Conservation (phyloP, 1,139 yeast species). For the Suhomyces maxii region DNA sequence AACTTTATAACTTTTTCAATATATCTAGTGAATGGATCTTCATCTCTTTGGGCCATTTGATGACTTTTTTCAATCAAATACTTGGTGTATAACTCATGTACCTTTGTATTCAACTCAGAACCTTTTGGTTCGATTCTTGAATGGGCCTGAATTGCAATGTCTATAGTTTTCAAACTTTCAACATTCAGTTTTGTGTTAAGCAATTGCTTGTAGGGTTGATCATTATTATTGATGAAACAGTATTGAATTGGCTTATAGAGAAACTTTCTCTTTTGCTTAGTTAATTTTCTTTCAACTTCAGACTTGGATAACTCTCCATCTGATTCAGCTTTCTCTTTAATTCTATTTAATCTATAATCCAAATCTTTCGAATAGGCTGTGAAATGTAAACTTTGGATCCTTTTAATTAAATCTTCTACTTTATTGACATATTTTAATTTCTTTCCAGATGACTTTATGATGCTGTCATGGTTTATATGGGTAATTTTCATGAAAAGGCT, state of each 20-base stretch:
- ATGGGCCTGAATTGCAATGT: not conserved
- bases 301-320: not conserved
- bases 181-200: constrained; percentile 11
- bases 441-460: constrained; percentile 9
- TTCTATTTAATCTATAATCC: constrained; percentile 4
- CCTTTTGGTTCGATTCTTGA: constrained; percentile 1
- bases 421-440: constrained; percentile 14
- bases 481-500: constrained; percentile 20
- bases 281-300: constrained; percentile 15
- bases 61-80: constrained; percentile 12
- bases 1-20: constrained; percentile 23
- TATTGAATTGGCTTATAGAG: constrained; percentile 32
- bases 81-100: constrained; percentile 7
- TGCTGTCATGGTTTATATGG: constrained; percentile 10
- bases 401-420: constrained; percentile 14
- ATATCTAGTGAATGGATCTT: constrained; percentile 17
- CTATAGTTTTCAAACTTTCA: not conserved
- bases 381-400: constrained; percentile 17
- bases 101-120: not conserved
- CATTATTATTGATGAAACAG: constrained; percentile 23
- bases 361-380: constrained; percentile 9
- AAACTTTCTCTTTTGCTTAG: constrained; percentile 20
- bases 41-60: constrained; percentile 9
- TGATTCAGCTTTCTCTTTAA: constrained; percentile 3
- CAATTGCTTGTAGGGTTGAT: constrained; percentile 15